Conservation (phyloP, 2,329 filamentous ascomycete species). For the Neonectria punicea region DNA sequence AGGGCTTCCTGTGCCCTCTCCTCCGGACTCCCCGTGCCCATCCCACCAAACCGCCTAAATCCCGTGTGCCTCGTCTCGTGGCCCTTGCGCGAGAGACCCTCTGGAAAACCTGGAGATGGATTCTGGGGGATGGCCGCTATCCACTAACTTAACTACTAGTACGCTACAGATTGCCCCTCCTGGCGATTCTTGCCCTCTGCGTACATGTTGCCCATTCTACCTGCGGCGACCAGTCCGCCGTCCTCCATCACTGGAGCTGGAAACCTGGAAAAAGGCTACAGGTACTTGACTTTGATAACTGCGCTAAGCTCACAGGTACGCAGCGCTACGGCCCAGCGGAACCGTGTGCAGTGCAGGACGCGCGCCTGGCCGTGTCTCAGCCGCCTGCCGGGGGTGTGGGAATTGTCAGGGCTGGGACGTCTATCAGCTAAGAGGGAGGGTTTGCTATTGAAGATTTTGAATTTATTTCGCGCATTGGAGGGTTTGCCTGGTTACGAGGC, state of each 20-base stretch:
- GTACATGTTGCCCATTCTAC: background rate
- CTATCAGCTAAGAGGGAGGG: background rate
- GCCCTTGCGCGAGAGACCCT: background rate
- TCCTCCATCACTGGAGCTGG: background rate
- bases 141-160: no score
- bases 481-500: background rate
- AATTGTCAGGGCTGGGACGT: background rate
- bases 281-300: background rate
- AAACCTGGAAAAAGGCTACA: background rate
- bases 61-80: constrained; percentile 12
- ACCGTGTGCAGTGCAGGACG: constrained; percentile 23
- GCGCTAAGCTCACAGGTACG: constrained; percentile 8
- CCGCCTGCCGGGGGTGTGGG: constrained; percentile 16
- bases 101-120: background rate
- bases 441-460: background rate
- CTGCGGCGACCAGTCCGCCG: background rate
- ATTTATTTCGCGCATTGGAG: background rate
- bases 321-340: constrained; percentile 43
- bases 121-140: background rate
- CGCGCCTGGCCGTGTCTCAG: constrained; percentile 26
- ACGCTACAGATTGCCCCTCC: constrained; percentile 1
- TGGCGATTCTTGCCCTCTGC: background rate
- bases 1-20: constrained; percentile 3
- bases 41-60: background rate
- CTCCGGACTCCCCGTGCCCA: background rate